phyloP scores from a whole-genome alignment of 495 filamentous ascomycete species.

The Neurospora terricola region DNA sequence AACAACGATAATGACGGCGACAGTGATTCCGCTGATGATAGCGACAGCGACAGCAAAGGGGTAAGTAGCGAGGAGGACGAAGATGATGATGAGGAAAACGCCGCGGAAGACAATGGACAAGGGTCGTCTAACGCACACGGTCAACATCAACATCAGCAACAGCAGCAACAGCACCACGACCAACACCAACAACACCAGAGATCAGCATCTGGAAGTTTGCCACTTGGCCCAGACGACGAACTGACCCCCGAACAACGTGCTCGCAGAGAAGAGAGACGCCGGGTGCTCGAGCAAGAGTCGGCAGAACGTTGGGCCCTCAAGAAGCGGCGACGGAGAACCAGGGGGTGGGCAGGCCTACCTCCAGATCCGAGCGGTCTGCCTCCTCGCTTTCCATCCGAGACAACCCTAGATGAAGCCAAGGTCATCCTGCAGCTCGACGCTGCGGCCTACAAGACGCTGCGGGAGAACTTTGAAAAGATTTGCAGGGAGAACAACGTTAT shows the following conservation, averaged over 20 bases:
- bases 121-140: background rate
- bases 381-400: slow-evolving; percentile 72
- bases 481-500: slow-evolving; percentile 54
- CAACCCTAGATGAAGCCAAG: slow-evolving; percentile 71
- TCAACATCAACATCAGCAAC: background rate
- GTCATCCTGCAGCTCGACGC: slow-evolving; percentile 55
- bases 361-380: slow-evolving; percentile 59
- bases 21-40: background rate
- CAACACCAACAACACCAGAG: background rate
- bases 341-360: slow-evolving; percentile 60
- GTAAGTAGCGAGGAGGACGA: slow-evolving; percentile 22
- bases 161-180: background rate
- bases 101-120: background rate
- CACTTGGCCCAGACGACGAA: slow-evolving; percentile 23
- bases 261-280: slow-evolving; percentile 46
- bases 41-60: background rate
- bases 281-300: slow-evolving; percentile 51
- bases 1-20: background rate
- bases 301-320: slow-evolving; percentile 52
- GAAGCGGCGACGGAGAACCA: slow-evolving; percentile 64
- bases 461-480: slow-evolving; percentile 58
- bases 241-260: slow-evolving; percentile 43
- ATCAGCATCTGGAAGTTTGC: slow-evolving; percentile 4
- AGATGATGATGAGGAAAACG: background rate
- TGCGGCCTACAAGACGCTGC: slow-evolving; percentile 49